Evolutionary conservation across 2,329 filamentous ascomycete genomes (phyloP), one percentile per base, ranked within the genome.

Genomic region (Botrytis medusae): DNA sequence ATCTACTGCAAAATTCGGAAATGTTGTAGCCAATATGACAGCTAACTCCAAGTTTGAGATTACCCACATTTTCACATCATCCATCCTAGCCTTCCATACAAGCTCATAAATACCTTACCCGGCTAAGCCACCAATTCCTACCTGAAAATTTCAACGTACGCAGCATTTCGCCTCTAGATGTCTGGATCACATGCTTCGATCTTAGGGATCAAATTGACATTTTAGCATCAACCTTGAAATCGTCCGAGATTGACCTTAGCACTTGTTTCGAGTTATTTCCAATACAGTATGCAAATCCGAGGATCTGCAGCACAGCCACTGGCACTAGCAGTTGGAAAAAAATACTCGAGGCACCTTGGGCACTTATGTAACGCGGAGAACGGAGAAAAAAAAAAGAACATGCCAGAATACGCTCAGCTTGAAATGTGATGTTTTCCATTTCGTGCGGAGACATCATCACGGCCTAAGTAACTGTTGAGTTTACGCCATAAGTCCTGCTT

Each of bases 301-400:
- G 60, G 70, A 72, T 72, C 62, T 37, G 48, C 29, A 59, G 18
- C 70, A 72, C 62, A 72, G 70, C 70, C 70, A 68, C 70, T 59
- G 62, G 22, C 70, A 68, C 70, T 68, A 51, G 22, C 40, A 68
- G 40, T 68, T 67, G 61, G 8, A 59, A 67, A 64, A 64, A n/a
- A 54, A n/a, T n/a, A 37, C 54, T 32, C 29, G 14, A 44, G 12
- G 48, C 48, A 57, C n/a, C 51, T 57, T 4, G 51, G n/a, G 32
- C 32, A 44, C 68, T 70, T 42, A 10, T 61, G 32, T 40, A 40
- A 42, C 42, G 37, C 37, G 37, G 32, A 40, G 25, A n/a, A 7
- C 12, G 22, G 37, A 20, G 10, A 7, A 25, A 20, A 20, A 16
- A 20, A n/a, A 40, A 29, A n/a, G n/a, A 42, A 51, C 22, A 46